These are phyloP conservation scores for Styphnolobium japonicum DNA, from an alignment of 306 rosid species.

Conservation along the genomic window DNA sequence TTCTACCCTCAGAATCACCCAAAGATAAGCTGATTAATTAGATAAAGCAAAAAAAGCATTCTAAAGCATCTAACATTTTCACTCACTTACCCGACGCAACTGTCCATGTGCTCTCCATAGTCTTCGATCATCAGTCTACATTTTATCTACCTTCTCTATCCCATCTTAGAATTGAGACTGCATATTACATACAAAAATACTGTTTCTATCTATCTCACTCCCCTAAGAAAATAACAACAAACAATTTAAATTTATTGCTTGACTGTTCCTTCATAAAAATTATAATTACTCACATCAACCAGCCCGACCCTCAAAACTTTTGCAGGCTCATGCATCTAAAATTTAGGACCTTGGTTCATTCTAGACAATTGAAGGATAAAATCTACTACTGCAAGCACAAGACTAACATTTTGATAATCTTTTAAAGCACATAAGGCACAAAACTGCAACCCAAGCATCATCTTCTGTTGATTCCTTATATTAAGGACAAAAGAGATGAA, in stretches of 20 bases:
- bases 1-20: conserved; percentile 4
- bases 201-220: not conserved
- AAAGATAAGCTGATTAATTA: not conserved
- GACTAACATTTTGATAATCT: not conserved
- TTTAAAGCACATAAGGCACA: not conserved
- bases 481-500: not conserved
- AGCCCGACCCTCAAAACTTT: not conserved
- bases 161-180: conserved; percentile 3
- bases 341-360: not conserved
- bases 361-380: conserved; percentile 1
- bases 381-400: not conserved
- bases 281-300: not conserved
- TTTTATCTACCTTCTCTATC: not conserved
- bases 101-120: not conserved
- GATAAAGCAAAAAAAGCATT: conserved; percentile 14
- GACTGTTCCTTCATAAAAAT: conserved; percentile 7
- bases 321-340: not conserved
- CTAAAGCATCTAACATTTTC: conserved; percentile 12
- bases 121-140: conserved; percentile 5
- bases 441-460: not conserved
- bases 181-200: not conserved
- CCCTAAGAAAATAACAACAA: not conserved
- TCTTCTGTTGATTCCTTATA: not conserved
- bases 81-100: not conserved
- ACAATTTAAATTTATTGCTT: not conserved